These are phyloP conservation scores for Fusarium sp. DNA, from an alignment of 2,329 filamentous ascomycete species.

Conservation along the genomic window DNA sequence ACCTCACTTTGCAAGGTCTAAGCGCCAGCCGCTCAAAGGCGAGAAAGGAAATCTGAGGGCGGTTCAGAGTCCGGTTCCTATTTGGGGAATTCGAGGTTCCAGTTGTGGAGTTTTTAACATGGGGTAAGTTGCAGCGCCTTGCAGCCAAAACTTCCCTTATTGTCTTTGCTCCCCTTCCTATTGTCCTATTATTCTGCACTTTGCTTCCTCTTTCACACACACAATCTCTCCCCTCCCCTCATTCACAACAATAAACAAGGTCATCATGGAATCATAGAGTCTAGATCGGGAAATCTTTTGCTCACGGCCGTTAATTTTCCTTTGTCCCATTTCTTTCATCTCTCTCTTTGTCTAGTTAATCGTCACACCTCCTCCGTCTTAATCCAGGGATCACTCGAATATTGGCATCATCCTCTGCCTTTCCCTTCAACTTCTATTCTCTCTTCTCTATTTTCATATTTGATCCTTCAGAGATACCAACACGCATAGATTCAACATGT, in stretches of 20 bases:
- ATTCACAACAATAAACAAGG: slow-evolving; percentile 27
- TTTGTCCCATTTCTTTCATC: slow-evolving; percentile 37
- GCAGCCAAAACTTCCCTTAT: slow-evolving; percentile 34
- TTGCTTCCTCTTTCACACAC: slow-evolving; percentile 13
- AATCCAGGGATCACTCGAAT: slow-evolving; percentile 15
- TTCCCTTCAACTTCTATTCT: slow-evolving; percentile 9
- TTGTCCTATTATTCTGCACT: slow-evolving; percentile 32
- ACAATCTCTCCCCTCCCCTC: slow-evolving; percentile 18
- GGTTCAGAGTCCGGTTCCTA: slow-evolving; percentile 31
- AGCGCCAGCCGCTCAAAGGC: slow-evolving; percentile 41
- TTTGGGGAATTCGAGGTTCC: slow-evolving; percentile 24
- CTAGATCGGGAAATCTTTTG: slow-evolving; percentile 34
- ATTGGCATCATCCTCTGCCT: slow-evolving; percentile 9
- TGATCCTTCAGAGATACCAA: slow-evolving; percentile 41
- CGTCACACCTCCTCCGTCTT: slow-evolving; percentile 26
- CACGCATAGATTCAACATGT: slow-evolving; percentile 51
- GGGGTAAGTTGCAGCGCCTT: slow-evolving; percentile 5
- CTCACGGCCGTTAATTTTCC: slow-evolving; percentile 29
- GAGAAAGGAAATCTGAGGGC: slow-evolving; percentile 22
- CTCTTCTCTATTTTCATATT: slow-evolving; percentile 14
- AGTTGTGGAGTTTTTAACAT: slow-evolving; percentile 31
- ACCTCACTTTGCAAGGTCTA: slow-evolving; percentile 29
- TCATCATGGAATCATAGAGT: slow-evolving; percentile 44
- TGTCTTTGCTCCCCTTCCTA: slow-evolving; percentile 36
- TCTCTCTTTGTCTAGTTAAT: slow-evolving; percentile 28